Evolutionary conservation across 2,329 filamentous ascomycete species (phyloP).

Genomic region (Aspergillus sp.): DNA sequence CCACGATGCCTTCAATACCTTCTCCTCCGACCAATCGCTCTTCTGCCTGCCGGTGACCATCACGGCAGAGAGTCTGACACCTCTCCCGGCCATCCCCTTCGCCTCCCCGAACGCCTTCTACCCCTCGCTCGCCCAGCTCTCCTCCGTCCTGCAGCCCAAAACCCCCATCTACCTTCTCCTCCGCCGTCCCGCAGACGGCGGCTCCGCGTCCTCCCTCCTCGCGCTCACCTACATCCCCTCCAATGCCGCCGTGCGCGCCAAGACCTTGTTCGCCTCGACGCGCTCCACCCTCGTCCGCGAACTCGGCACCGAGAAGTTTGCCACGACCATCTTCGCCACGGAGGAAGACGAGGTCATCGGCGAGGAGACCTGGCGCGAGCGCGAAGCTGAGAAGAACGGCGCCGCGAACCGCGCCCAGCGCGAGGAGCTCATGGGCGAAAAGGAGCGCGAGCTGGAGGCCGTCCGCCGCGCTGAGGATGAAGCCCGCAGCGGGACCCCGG

Average conservation of each 20-base stretch:
- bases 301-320: slow-evolving; percentile 61
- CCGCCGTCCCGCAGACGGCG: slow-evolving; percentile 42
- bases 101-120: slow-evolving; percentile 46
- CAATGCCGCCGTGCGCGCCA: slow-evolving; percentile 61
- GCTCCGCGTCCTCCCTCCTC: slow-evolving; percentile 32
- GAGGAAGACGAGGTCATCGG: slow-evolving; percentile 56
- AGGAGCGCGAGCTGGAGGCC: slow-evolving; percentile 57
- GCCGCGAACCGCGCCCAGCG: slow-evolving; percentile 19
- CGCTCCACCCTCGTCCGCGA: slow-evolving; percentile 59
- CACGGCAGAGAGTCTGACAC: slow-evolving; percentile 41
- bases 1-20: slow-evolving; percentile 45
- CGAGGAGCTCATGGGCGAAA: slow-evolving; percentile 58
- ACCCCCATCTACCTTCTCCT: slow-evolving; percentile 61
- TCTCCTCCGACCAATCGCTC: slow-evolving; percentile 38
- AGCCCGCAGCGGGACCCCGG: slow-evolving; percentile 52
- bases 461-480: slow-evolving; percentile 59
- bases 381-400: slow-evolving; percentile 45
- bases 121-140: slow-evolving; percentile 49
- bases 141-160: slow-evolving; percentile 52
- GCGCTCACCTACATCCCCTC: slow-evolving; percentile 64
- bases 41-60: slow-evolving; percentile 49
- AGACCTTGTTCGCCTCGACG: slow-evolving; percentile 66
- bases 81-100: slow-evolving; percentile 39
- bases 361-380: slow-evolving; percentile 53
- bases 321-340: slow-evolving; percentile 57